Evolutionary conservation across 75 land plant genomes (phyloP), one percentile per base, ranked within the genome.

Genomic region (Pinus taeda): DNA sequence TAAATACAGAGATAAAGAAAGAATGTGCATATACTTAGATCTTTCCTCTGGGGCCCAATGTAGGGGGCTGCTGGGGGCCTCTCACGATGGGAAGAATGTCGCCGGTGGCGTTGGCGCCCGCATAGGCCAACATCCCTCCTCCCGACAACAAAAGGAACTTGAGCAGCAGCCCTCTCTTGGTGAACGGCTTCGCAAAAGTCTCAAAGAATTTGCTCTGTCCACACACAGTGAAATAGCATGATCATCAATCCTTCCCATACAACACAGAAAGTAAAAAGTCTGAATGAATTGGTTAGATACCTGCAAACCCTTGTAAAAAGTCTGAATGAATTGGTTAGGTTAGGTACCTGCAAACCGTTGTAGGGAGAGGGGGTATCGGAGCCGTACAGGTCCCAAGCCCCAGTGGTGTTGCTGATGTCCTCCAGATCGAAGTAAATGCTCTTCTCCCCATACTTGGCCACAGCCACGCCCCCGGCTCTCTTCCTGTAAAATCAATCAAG

Each of bases 401-500:
- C 99, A 4, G 99, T 96, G 84, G 99, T 90, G 98, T 96, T 96
- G 91, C 87, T 83, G 69, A 96, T 77, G 75, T 96, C 99, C 66
- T 93, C 99, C 81, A 96, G 81, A 80, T 96, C 99, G 71, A 96
- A 96, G 86, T 94, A 96, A 4, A 94, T 88, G 81, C 99, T 96
- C 87, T 89, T 95, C 73, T 96, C 98, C 17, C 98, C 99, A 71
- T 96, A 96, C 84, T 96, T 96, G 9, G 98, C 99, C 58, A 88
- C 87, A 36, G 86, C 86, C 13, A 81, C 88, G 49, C 86, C 86
- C 30, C 84, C 62, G 5, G 62, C 62, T 7, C 62, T 60, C 22
- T 21, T 60, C 22, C 62, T 60, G 62, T 21, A 60, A 4, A 62
- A 22, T 22, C 21, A 62, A 62, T 14, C 5, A 62, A 62, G 18